Evolutionary conservation across 2,329 filamentous ascomycete genomes (phyloP), one percentile per base, ranked within the genome.

Genomic region (Trichoderma harzianum): DNA sequence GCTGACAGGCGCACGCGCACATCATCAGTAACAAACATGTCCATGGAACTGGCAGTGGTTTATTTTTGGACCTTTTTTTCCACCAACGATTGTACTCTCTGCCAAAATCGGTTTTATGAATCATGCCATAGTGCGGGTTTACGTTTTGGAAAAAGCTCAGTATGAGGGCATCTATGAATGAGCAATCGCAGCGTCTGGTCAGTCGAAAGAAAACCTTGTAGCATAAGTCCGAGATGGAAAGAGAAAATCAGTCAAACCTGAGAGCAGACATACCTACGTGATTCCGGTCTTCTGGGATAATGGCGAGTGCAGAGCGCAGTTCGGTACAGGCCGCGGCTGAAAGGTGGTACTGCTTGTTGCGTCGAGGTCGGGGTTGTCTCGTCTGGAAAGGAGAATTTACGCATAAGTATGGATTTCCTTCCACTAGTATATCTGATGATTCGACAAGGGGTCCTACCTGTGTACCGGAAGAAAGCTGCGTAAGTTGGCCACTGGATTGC

Each of bases 121-220:
- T 76, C 69, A 80, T 77, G 74, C 79, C 79, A 72, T 80, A 80
- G 70, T 80, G 78, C 24, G 76, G 78, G 62, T 80, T 80, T 66
- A 80, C 76, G 32, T 78, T 77, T 34, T 73, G 72, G 65, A 79
- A 72, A 60, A 80, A 80, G 34, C 74, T 76, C 28, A 77, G 74
- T 4, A 80, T 74, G 3, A 80, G 73, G 3, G 74, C 69, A 65
- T 80, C 78, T 80, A 28, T n/a, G 62, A 34, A 43, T 53, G 34
- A 5, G 34, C 18, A 55, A 7, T n/a, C 12, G 30, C 36, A 60
- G 18, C 6, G 7, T 6, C 43, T 21, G 5, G 60, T 64, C 24
- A 64, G 68, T 8, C 28, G 7, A 32, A 26, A 43, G 39, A 43
- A 0, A n/a, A n/a, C 39, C 0, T n/a, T 43, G 39, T 43, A 43